Evolutionary conservation across 768 basidiomycete genomes (phyloP).

Genomic region (Trametes meyenii): DNA sequence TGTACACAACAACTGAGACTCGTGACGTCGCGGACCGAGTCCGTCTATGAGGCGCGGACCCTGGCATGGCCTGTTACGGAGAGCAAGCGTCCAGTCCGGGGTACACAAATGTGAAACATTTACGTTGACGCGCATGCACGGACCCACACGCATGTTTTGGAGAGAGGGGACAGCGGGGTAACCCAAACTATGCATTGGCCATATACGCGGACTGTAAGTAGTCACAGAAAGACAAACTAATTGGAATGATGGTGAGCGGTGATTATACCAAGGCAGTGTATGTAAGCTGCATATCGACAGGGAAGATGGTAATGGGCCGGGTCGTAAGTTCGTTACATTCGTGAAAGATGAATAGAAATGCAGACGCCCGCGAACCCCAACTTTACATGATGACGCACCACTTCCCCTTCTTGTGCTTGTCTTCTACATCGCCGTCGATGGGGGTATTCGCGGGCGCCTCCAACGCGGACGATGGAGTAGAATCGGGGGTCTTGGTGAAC

Average conservation of each 20-base stretch:
- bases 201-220: conserved; percentile 5
- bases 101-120: not conserved
- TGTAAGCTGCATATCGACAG: conserved; percentile 21
- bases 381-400: conserved; percentile 36
- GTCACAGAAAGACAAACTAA: conserved; percentile 10
- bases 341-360: conserved; percentile 14
- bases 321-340: conserved; percentile 26
- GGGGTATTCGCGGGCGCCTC: conserved; percentile 28
- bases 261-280: conserved; percentile 19
- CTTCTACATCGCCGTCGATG: conserved; percentile 22
- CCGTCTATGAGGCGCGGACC: no score
- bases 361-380: conserved; percentile 4
- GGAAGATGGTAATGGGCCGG: conserved; percentile 2
- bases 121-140: not conserved
- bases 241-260: conserved; percentile 15
- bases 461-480: conserved; percentile 13
- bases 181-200: conserved; percentile 12
- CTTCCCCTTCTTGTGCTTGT: conserved; percentile 29
- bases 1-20: no score
- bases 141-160: not conserved
- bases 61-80: no score
- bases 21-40: no score
- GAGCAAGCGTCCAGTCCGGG: not conserved
- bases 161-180: conserved; percentile 1
- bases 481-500: conserved; percentile 35